A percentile compares a stretch with the other conserved stretches of the same genome.
These are phyloP conservation scores for Sutorius australiensis DNA, from an alignment of 768 basidiomycete species.

Conservation along the genomic window DNA sequence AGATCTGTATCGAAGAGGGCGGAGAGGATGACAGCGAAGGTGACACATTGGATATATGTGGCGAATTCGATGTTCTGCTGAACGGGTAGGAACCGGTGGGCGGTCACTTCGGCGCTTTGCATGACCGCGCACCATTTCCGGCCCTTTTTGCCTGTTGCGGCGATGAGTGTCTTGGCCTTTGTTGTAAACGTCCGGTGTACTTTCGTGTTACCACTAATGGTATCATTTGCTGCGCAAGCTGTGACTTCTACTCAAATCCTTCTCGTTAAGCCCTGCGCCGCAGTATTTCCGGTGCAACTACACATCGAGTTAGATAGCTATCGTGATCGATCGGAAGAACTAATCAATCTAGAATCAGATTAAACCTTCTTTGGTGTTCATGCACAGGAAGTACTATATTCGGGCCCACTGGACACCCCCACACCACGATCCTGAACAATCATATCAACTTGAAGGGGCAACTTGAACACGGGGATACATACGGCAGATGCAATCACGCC, in stretches of 20 bases:
- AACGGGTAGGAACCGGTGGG: conserved; percentile 11
- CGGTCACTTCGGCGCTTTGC: conserved; percentile 11
- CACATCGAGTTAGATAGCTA: not conserved
- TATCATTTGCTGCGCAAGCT: not conserved
- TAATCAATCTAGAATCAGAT: not conserved
- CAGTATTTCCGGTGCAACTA: no score
- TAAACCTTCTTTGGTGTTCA: not conserved
- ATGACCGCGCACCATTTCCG: conserved; percentile 14
- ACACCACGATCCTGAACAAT: not conserved
- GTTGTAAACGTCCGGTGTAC: conserved; percentile 29
- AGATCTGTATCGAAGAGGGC: conserved; percentile 35
- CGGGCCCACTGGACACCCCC: not conserved
- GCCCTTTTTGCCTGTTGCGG: not conserved
- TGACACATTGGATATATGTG: conserved; percentile 41
- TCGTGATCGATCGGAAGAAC: not conserved
- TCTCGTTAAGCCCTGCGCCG: not conserved
- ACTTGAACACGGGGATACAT: not conserved
- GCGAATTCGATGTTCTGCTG: conserved; percentile 28
- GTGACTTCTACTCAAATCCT: not conserved
- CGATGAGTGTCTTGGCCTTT: conserved; percentile 21
- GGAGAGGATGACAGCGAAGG: conserved; percentile 42
- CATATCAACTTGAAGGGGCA: not conserved
- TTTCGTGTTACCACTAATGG: conserved; percentile 31
- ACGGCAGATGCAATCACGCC: not conserved
- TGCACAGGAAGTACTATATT: conserved; percentile 13